Evolutionary conservation across 75 land plant genomes (phyloP).

Genomic region (Ceratopteris richardii): DNA sequence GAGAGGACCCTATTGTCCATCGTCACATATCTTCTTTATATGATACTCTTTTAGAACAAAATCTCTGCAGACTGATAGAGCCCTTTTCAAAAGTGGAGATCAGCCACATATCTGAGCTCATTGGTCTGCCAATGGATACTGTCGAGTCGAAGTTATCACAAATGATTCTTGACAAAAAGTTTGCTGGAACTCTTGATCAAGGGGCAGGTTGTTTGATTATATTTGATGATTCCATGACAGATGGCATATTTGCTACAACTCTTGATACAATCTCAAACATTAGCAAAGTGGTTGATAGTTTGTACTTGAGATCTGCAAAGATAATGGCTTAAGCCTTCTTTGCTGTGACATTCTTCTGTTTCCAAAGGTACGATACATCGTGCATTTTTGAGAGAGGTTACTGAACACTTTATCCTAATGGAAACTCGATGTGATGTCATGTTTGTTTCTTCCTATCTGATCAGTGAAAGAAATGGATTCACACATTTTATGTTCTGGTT

Average conservation of each 20-base stretch:
- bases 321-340: no score
- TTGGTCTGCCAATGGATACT: constrained; percentile 48
- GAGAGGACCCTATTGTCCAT: constrained; percentile 75
- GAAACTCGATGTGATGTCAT: no score
- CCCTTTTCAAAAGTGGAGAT: constrained; percentile 68
- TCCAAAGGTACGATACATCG: no score
- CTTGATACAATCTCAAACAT: constrained; percentile 68
- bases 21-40: constrained; percentile 58
- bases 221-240: constrained; percentile 30
- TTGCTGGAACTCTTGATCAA: constrained; percentile 77
- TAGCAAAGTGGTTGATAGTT: constrained; percentile 81
- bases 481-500: no score
- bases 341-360: no score
- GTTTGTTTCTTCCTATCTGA: no score
- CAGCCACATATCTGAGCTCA: constrained; percentile 49
- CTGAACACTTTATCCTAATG: no score
- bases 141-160: constrained; percentile 76
- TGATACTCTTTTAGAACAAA: constrained; percentile 67
- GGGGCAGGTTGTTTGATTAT: constrained; percentile 60
- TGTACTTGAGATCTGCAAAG: constrained; percentile 31
- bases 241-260: constrained; percentile 65
- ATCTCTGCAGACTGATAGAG: constrained; percentile 63
- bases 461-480: no score
- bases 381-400: no score
- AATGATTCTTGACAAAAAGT: constrained; percentile 78